Percentiles rank a stretch among this genome's conserved stretches.
phyloP scores from a whole-genome alignment of 2,329 filamentous ascomycete genomes.

The Penicillium decumbens region DNA sequence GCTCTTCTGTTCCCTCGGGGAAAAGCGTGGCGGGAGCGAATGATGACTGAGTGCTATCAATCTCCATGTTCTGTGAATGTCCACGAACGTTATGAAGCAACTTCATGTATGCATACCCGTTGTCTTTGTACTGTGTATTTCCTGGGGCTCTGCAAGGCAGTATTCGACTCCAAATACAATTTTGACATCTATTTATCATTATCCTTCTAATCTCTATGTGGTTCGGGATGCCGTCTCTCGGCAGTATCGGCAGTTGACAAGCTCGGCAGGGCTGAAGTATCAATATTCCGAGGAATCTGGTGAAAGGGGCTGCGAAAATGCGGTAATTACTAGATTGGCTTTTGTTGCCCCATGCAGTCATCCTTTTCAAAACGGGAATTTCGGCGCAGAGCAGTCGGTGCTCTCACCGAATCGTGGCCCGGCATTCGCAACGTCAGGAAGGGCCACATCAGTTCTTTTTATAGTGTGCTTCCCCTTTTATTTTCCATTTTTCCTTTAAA shows the following conservation, averaged over 20 bases:
- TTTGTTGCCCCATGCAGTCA: conserved; percentile 1
- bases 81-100: conserved; percentile 31
- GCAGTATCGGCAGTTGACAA: conserved; percentile 1
- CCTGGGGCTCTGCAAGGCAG: conserved; percentile 10
- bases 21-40: conserved; percentile 16
- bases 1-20: conserved; percentile 6
- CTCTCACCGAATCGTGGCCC: conserved; percentile 22
- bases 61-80: conserved; percentile 20
- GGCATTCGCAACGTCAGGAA: conserved; percentile 2
- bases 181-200: background rate
- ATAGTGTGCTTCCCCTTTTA: conserved; percentile 1
- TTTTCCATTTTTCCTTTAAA: background rate
- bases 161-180: background rate
- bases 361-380: conserved; percentile 4
- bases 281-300: background rate
- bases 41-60: conserved; percentile 19
- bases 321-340: conserved; percentile 1
- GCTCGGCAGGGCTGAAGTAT: conserved; percentile 14
- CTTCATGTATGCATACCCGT: conserved; percentile 37
- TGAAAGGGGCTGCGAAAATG: background rate
- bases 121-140: conserved; percentile 15
- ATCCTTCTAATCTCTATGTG: background rate
- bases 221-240: conserved; percentile 16
- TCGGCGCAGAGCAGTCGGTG: conserved; percentile 14
- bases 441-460: conserved; percentile 10